Base-by-base conservation (phyloP, 345 rosid genomes). In the Mallotus nudiflorus region DNA sequence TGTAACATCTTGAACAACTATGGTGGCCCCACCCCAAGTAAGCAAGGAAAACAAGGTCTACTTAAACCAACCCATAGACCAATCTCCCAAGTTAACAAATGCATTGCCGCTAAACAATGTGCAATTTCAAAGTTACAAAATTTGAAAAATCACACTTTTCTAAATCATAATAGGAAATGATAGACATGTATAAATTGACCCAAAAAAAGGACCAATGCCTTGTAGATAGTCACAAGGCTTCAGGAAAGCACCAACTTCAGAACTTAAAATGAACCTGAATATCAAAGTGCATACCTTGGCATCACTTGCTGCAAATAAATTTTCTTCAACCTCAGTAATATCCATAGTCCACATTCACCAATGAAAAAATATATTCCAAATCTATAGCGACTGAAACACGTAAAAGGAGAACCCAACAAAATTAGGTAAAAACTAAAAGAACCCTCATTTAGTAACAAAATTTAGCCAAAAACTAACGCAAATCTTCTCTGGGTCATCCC, bases 281-380 rank as follows among this genome's bases (percentile, higher is more conserved):
- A 57, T 25, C 52, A 37, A 50, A 20, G 64, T 57, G 14, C 78
- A 71, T 84, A 96, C 99, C 99, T 92, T 96, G 67, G 98, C 98
- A 88, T 96, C 99, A 70, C 87, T 85, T 16, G 87, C 95, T 7
- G 96, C 96, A 77, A 96, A 92, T 33, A 91, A 83, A 79, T 79
- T 92, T 78, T 96, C 99, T 78, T 96, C 99, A 61, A 92, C 91
- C 82, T 96, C 96, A 19, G 78, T 70, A 31, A 81, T 74, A 77
- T 96, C 99, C 99, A 96, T 96, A 58, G 56, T 78, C 79, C 72
- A 69, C 81, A 72, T 29, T 82, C 82, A 83, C 80, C 42, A 37
- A 15, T 27, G 72, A 72, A 68, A 42, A 71, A 27, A 73, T 78
- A 73, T 70, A 55, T 46, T 31, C 59, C 67, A 56, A 81, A 65